phyloP scores from a whole-genome alignment of 2,329 filamentous ascomycete species.

The Aspergillus sp. region DNA sequence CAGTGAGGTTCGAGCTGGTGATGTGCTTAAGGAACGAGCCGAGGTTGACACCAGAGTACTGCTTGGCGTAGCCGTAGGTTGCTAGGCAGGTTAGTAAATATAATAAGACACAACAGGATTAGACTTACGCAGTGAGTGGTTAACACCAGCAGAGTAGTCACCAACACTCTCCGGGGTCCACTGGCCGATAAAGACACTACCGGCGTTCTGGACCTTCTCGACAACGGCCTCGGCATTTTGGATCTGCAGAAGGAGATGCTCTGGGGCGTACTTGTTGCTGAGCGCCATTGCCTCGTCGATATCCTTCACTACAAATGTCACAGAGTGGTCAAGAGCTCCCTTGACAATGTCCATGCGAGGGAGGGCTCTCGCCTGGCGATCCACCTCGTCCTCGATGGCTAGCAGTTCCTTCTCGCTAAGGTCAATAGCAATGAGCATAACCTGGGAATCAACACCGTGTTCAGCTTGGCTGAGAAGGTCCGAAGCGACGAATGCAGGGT shows the following conservation, averaged over 20 bases:
- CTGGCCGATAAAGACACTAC: slow-evolving; percentile 90
- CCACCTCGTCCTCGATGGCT: slow-evolving; percentile 88
- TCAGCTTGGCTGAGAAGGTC: slow-evolving; percentile 95
- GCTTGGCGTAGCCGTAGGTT: slow-evolving; percentile 96
- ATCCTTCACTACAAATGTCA: slow-evolving; percentile 74
- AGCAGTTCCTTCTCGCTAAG: slow-evolving; percentile 69
- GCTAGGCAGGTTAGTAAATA: slow-evolving; percentile 54
- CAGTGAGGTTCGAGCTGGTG: slow-evolving; percentile 86
- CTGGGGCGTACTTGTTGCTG: slow-evolving; percentile 93
- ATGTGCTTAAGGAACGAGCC: slow-evolving; percentile 98
- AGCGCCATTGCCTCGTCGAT: slow-evolving; percentile 73
- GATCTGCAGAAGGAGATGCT: slow-evolving; percentile 92
- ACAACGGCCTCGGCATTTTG: slow-evolving; percentile 72
- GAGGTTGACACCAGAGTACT: slow-evolving; percentile 96
- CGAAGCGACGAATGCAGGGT: slow-evolving; percentile 92
- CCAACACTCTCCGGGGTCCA: slow-evolving; percentile 99
- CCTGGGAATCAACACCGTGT: slow-evolving; percentile 94
- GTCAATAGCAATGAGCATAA: slow-evolving; percentile 83
- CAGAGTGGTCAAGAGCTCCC: slow-evolving; percentile 85
- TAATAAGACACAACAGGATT: background rate
- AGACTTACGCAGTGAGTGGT: slow-evolving; percentile 89
- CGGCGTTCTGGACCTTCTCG: slow-evolving; percentile 83
- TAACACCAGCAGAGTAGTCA: slow-evolving; percentile 96
- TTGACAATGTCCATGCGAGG: slow-evolving; percentile 91
- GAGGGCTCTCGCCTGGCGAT: slow-evolving; percentile 80